phyloP scores from a whole-genome alignment of 2,329 filamentous ascomycete genomes.

The Hypomyces rosellus region DNA sequence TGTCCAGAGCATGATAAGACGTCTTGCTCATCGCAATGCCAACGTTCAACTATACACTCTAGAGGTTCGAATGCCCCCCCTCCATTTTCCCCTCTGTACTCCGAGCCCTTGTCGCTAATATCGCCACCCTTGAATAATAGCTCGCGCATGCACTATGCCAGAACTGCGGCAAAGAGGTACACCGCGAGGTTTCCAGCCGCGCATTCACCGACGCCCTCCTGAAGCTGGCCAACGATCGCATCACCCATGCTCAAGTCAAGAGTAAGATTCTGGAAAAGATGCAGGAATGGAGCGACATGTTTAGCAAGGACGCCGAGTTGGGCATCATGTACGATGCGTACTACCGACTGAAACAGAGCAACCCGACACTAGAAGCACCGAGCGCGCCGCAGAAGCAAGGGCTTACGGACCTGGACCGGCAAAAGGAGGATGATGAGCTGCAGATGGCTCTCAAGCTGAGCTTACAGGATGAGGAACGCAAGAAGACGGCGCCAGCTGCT shows the following conservation, averaged over 20 bases:
- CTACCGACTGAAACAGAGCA: constrained; percentile 72
- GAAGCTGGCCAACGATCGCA: constrained; percentile 85
- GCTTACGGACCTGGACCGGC: constrained; percentile 81
- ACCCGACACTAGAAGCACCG: constrained; percentile 84
- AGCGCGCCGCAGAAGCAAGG: constrained; percentile 90
- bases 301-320: constrained; percentile 78
- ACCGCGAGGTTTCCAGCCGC: constrained; percentile 82
- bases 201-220: constrained; percentile 92
- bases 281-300: constrained; percentile 95
- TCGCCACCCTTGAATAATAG: constrained; percentile 32
- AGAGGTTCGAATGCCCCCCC: constrained; percentile 48
- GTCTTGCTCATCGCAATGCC: constrained; percentile 86
- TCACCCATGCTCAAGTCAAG: constrained; percentile 94
- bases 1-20: constrained; percentile 84
- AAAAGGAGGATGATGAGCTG: constrained; percentile 94
- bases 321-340: constrained; percentile 98
- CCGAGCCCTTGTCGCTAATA: not conserved
- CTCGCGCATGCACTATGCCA: constrained; percentile 87
- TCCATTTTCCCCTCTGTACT: not conserved
- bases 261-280: constrained; percentile 95
- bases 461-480: constrained; percentile 74
- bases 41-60: constrained; percentile 95
- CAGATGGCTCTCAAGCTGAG: constrained; percentile 94
- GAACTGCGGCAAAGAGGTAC: constrained; percentile 81
- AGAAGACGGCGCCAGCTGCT: constrained; percentile 40